phyloP scores from a whole-genome alignment of 1,284 basidiomycete species.

The Cronartium ribicola region DNA sequence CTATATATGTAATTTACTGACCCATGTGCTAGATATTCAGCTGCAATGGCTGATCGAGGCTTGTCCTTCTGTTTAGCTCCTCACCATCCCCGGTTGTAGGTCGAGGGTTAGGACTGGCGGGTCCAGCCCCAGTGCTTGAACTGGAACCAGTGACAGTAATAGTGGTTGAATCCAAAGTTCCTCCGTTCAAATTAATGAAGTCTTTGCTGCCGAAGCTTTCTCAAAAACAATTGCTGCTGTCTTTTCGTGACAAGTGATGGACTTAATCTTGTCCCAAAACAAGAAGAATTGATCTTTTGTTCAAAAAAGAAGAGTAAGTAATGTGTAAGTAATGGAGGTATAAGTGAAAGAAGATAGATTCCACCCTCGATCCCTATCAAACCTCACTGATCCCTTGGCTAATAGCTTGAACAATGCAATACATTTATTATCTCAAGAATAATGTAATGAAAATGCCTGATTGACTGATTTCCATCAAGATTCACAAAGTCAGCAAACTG shows the following conservation, averaged over 20 bases:
- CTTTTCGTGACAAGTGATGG: slow-evolving; percentile 31
- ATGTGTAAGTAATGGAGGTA: no score
- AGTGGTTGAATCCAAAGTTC: slow-evolving; percentile 48
- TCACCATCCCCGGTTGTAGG: slow-evolving; percentile 49
- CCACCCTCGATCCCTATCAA: no score
- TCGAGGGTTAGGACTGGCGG: slow-evolving; percentile 56
- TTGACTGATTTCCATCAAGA: no score
- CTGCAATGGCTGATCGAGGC: slow-evolving; percentile 68
- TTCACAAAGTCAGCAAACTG: no score
- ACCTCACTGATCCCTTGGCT: no score
- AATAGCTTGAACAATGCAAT: no score
- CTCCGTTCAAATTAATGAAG: slow-evolving; percentile 61
- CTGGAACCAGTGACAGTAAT: slow-evolving; percentile 60
- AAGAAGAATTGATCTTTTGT: slow-evolving; percentile 41
- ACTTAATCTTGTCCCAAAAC: slow-evolving; percentile 39
- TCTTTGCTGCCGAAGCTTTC: slow-evolving; percentile 70
- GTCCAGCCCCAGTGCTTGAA: slow-evolving; percentile 44
- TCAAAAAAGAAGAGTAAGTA: no score
- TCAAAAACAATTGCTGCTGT: slow-evolving; percentile 52
- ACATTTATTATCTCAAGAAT: no score
- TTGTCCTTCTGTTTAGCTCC: slow-evolving; percentile 70
- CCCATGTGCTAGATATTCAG: slow-evolving; percentile 78
- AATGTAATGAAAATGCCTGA: no score
- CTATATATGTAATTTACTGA: no score
- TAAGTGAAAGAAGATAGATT: no score